Evolutionary conservation across 1,139 yeast species (phyloP).

Genomic region (Kodamaea anthophila): DNA sequence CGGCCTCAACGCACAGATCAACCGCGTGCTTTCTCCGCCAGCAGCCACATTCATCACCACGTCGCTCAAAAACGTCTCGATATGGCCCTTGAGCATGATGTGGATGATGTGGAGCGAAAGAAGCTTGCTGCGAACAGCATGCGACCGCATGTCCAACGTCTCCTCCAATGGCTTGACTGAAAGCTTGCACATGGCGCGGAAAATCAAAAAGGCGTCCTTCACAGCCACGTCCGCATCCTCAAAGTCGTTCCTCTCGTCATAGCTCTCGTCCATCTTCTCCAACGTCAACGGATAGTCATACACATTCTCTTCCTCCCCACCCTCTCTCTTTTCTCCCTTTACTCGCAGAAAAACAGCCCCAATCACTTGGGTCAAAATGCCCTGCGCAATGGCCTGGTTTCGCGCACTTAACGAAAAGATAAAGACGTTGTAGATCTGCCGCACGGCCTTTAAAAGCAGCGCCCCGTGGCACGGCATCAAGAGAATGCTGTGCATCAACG

Average conservation of each 20-base stretch:
- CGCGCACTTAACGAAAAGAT: constrained; percentile 74
- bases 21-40: constrained; percentile 53
- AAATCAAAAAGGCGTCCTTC: constrained; percentile 88
- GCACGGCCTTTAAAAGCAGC: constrained; percentile 77
- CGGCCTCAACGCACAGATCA: constrained; percentile 78
- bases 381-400: constrained; percentile 94
- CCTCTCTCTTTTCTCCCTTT: constrained; percentile 11
- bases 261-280: constrained; percentile 47
- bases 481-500: constrained; percentile 80
- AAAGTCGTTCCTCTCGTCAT: constrained; percentile 43
- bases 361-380: constrained; percentile 86
- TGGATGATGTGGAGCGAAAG: constrained; percentile 84
- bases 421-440: constrained; percentile 90
- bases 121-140: constrained; percentile 84
- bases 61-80: constrained; percentile 70
- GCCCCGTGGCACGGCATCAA: constrained; percentile 89
- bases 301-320: too few species aligned
- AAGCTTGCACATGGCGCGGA: constrained; percentile 90
- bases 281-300: constrained; percentile 59
- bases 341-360: constrained; percentile 80
- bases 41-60: constrained; percentile 55
- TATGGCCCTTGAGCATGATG: constrained; percentile 77
- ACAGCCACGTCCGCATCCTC: constrained; percentile 58
- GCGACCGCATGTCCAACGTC: constrained; percentile 78
- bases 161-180: constrained; percentile 79